These are phyloP conservation scores for Selaginella moellendorffii DNA, from an alignment of 75 land plant species.

Conservation along the genomic window DNA sequence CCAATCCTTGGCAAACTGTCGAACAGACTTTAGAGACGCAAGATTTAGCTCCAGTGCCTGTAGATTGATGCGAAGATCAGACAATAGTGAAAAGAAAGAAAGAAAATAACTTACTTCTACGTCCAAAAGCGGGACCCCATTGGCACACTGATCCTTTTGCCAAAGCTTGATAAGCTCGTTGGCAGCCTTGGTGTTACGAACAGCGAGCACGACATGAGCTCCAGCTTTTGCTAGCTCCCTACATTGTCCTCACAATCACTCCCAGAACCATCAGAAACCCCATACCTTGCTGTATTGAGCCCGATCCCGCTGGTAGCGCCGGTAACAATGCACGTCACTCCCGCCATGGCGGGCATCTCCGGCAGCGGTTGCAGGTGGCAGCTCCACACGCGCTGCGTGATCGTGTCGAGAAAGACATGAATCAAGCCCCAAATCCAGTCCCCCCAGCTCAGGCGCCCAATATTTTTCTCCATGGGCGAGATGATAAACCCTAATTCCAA, in stretches of 20 bases:
- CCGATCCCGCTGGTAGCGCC: slow-evolving; percentile 93
- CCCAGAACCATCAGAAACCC: too few relatives aligned
- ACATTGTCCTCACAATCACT: too few relatives aligned
- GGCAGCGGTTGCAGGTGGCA: slow-evolving; percentile 50
- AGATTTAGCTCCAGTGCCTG: slow-evolving; percentile 92
- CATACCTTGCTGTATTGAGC: slow-evolving; percentile 65
- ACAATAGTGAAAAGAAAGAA: too few relatives aligned
- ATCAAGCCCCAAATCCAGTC: slow-evolving; percentile 63
- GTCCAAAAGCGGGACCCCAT: neutral
- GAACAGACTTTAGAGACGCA: slow-evolving; percentile 69
- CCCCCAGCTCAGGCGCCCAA: slow-evolving; percentile 44
- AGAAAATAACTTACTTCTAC: neutral
- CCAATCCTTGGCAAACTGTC: slow-evolving; percentile 63
- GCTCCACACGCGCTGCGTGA: slow-evolving; percentile 57
- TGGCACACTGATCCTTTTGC: slow-evolving; percentile 20
- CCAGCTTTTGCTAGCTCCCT: slow-evolving; percentile 86
- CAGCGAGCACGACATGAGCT: slow-evolving; percentile 87
- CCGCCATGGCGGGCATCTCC: slow-evolving; percentile 40
- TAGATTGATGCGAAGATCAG: too few relatives aligned
- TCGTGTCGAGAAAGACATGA: slow-evolving; percentile 34
- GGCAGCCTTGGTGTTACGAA: slow-evolving; percentile 56
- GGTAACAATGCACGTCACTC: slow-evolving; percentile 67
- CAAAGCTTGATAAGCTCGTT: slow-evolving; percentile 62
- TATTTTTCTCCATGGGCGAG: neutral
- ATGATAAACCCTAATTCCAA: neutral